Evolutionary conservation across 2,329 filamentous ascomycete genomes (phyloP).

Genomic region (Periglandula ipomoeae): DNA sequence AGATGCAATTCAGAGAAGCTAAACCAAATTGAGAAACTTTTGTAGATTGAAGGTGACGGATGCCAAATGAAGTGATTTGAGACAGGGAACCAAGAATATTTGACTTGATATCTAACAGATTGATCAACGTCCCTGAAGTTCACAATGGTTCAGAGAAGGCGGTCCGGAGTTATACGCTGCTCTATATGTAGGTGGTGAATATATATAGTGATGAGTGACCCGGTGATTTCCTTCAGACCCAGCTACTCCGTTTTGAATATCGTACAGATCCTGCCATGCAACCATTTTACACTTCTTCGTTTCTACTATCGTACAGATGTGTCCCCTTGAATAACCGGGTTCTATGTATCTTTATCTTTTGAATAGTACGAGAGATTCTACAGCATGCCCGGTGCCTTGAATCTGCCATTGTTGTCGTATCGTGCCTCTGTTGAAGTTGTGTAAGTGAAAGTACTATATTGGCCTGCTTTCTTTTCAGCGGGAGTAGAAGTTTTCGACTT

Average conservation of each 20-base stretch:
- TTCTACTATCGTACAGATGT: background rate
- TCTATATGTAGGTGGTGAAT: no score
- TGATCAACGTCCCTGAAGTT: no score
- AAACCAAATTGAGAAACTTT: background rate
- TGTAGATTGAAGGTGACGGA: background rate
- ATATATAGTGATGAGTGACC: background rate
- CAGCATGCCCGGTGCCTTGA: constrained; percentile 25
- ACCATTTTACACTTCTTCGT: background rate
- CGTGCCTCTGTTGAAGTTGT: constrained; percentile 28
- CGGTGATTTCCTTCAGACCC: background rate
- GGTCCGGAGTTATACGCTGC: no score
- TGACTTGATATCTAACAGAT: no score
- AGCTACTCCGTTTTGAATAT: background rate
- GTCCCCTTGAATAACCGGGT: background rate
- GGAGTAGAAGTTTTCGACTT: constrained; percentile 33
- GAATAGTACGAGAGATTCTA: constrained; percentile 8
- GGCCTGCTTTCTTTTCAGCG: no score
- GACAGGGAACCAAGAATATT: no score
- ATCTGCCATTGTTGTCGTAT: constrained; percentile 36
- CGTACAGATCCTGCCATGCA: background rate
- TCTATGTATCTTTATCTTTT: background rate
- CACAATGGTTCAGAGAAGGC: no score
- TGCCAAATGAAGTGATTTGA: no score
- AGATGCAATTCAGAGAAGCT: background rate
- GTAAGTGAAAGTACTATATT: background rate